A percentile compares a stretch with the other conserved stretches of the same genome.
phyloP scores from a whole-genome alignment of 2,329 filamentous ascomycete genomes.

The Epichloe sp. region DNA sequence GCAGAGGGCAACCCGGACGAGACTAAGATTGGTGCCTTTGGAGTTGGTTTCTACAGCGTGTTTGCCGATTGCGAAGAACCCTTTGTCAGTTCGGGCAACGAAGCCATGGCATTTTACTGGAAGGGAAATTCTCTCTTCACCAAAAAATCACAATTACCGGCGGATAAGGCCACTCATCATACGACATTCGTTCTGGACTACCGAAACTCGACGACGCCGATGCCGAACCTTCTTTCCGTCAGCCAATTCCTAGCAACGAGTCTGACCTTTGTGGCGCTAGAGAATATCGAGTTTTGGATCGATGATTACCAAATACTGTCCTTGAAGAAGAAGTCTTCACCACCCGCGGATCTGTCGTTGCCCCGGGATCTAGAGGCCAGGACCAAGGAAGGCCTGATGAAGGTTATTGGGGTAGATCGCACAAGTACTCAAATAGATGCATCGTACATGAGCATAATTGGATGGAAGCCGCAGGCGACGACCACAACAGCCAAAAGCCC shows the following conservation, averaged over 20 bases:
- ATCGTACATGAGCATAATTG: conserved; percentile 73
- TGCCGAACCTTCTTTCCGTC: conserved; percentile 75
- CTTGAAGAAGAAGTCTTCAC: conserved; percentile 75
- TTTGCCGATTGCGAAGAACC: conserved; percentile 97
- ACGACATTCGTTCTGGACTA: conserved; percentile 96
- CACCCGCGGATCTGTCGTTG: conserved; percentile 56
- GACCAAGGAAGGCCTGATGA: conserved; percentile 84
- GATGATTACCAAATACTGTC: conserved; percentile 74
- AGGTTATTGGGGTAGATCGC: conserved; percentile 63
- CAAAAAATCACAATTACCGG: conserved; percentile 65
- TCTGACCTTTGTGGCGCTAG: conserved; percentile 83
- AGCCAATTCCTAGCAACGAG: conserved; percentile 90
- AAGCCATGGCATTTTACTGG: conserved; percentile 99
- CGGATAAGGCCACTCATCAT: conserved; percentile 50
- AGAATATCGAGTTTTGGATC: conserved; percentile 79
- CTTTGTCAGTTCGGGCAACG: conserved; percentile 82
- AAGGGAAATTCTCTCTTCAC: conserved; percentile 97
- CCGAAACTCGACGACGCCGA: conserved; percentile 71
- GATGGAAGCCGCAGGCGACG: conserved; percentile 55
- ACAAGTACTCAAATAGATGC: conserved; percentile 90
- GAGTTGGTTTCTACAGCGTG: conserved; percentile 96
- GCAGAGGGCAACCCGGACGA: conserved; percentile 99
- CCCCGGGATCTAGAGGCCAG: conserved; percentile 68
- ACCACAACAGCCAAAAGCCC: conserved; percentile 26
- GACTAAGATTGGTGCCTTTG: conserved; percentile 97